A percentile compares a stretch with the other conserved stretches of the same genome.
Conservation (phyloP, 352 stramenopile genomes). For the Pythium brassicae region DNA sequence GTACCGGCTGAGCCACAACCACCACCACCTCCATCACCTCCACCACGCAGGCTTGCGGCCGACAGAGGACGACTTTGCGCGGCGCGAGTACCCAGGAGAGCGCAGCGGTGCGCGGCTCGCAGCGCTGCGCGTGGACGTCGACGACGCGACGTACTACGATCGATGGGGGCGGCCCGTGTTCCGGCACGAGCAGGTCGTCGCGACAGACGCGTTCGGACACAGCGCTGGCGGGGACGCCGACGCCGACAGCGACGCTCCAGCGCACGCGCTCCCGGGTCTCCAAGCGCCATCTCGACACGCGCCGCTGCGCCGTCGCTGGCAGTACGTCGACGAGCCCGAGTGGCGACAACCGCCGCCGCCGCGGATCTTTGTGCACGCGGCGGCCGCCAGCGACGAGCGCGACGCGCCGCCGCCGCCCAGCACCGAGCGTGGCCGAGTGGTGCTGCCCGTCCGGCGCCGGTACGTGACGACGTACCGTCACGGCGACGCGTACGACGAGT, state of each 20-base stretch:
- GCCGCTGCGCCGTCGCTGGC: constrained; percentile 6
- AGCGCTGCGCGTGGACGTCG: neutral
- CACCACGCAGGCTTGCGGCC: neutral
- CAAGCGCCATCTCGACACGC: no score
- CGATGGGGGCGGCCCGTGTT: constrained; percentile 13
- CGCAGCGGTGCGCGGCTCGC: neutral
- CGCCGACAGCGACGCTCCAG: neutral
- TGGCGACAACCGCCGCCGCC: constrained; percentile 3
- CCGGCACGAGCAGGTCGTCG: constrained; percentile 1
- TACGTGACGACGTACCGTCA: neutral
- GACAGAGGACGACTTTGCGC: neutral
- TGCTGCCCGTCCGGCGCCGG: neutral
- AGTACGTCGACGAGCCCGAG: constrained; percentile 9
- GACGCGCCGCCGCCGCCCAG: no score
- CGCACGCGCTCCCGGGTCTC: no score
- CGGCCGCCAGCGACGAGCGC: neutral
- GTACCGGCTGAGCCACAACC: constrained; percentile 4
- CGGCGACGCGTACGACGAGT: neutral
- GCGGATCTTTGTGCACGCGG: constrained; percentile 4
- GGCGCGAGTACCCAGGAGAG: neutral
- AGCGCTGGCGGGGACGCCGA: neutral
- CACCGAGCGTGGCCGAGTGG: neutral
- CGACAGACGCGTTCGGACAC: constrained; percentile 1
- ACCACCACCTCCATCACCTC: neutral
- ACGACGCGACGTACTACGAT: constrained; percentile 11